A percentile compares a stretch with the other conserved stretches of the same genome.
Evolutionary conservation across 208 protist genomes (phyloP).

Genomic region (Leptomonas pyrrhocoris): DNA sequence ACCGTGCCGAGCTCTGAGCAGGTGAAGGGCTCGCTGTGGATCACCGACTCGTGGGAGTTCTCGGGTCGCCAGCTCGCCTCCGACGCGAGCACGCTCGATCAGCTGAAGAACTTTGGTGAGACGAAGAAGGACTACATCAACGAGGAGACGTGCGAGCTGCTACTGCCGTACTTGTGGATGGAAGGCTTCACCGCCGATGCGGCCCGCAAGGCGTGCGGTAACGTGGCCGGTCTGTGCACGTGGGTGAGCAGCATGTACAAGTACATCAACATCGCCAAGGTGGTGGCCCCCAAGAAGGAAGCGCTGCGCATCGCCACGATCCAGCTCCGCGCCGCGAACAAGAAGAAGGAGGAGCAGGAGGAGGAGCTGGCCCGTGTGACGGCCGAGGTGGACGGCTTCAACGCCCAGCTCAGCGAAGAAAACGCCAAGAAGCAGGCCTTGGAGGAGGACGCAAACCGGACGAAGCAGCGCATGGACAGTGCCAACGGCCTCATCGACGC

Average conservation of each 20-base stretch:
- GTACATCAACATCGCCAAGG: constrained; percentile 97
- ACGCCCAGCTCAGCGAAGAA: constrained; percentile 91
- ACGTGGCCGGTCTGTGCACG: constrained; percentile 94
- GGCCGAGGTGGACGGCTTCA: constrained; percentile 93
- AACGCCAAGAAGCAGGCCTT: constrained; percentile 97
- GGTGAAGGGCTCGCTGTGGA: constrained; percentile 89
- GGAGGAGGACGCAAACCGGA: constrained; percentile 95
- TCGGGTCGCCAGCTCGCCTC: constrained; percentile 83
- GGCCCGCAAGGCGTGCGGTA: constrained; percentile 92
- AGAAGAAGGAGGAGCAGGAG: constrained; percentile 96
- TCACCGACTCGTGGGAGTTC: constrained; percentile 92
- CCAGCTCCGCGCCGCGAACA: constrained; percentile 91
- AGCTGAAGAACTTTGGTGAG: constrained; percentile 82
- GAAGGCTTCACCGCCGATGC: constrained; percentile 94
- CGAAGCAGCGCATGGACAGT: constrained; percentile 96
- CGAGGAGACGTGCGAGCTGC: constrained; percentile 98
- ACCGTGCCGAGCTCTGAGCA: constrained; percentile 73
- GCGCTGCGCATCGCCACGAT: constrained; percentile 88
- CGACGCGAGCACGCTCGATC: constrained; percentile 74
- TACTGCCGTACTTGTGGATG: constrained; percentile 97
- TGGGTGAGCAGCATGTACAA: constrained; percentile 97
- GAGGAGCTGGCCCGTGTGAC: constrained; percentile 94
- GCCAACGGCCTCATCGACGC: constrained; percentile 97
- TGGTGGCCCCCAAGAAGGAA: constrained; percentile 97
- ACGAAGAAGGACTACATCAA: constrained; percentile 97